These are phyloP conservation scores for Saussurea involucrata DNA, from an alignment of 129 eudicot genomes.

Conservation along the genomic window DNA sequence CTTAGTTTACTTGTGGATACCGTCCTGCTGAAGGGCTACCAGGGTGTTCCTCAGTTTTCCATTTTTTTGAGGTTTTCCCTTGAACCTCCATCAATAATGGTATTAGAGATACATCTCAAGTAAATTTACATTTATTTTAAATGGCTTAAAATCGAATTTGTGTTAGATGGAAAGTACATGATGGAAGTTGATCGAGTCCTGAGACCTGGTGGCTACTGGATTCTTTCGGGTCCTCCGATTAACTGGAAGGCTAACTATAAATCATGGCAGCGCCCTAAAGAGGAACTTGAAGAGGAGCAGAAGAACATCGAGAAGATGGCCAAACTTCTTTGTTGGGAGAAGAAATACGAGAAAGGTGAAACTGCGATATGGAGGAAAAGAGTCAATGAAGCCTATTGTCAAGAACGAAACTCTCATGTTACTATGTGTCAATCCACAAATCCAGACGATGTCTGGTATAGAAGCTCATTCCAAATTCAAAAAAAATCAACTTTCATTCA, in stretches of 20 bases:
- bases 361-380: slow-evolving; percentile 48
- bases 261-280: slow-evolving; percentile 53
- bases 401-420: slow-evolving; percentile 38
- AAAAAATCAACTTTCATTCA: not conserved
- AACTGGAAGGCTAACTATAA: slow-evolving; percentile 40
- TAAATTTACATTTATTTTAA: not conserved
- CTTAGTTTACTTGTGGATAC: too few species aligned
- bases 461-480: not conserved
- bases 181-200: slow-evolving; percentile 61
- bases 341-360: slow-evolving; percentile 47
- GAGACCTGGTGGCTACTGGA: slow-evolving; percentile 55
- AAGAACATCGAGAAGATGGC: slow-evolving; percentile 45
- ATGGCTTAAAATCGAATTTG: not conserved
- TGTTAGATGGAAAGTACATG: slow-evolving; percentile 48
- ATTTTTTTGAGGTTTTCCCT: too few species aligned
- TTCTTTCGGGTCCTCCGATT: slow-evolving; percentile 59
- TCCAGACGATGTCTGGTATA: slow-evolving; percentile 48
- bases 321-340: slow-evolving; percentile 59
- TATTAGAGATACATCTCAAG: not conserved
- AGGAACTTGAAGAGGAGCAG: slow-evolving; percentile 51
- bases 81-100: too few species aligned
- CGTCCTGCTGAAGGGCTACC: too few species aligned
- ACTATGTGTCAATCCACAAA: slow-evolving; percentile 35
- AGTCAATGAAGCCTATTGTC: slow-evolving; percentile 35
- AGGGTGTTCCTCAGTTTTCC: too few species aligned